These are phyloP conservation scores for Leccinum longicurvipes DNA, from an alignment of 768 basidiomycete species.

Conservation along the genomic window DNA sequence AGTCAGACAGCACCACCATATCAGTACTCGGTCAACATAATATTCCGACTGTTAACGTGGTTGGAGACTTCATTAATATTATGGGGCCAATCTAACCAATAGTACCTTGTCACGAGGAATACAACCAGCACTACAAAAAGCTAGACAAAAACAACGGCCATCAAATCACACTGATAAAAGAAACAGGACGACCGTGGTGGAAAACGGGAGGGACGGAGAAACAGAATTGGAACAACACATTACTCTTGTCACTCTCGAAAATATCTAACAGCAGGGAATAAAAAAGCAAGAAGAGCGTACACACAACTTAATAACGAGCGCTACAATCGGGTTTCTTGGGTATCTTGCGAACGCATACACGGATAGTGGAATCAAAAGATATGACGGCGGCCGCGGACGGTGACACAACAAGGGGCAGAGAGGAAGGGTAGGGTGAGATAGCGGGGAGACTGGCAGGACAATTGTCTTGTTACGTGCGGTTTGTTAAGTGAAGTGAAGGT, in stretches of 20 bases:
- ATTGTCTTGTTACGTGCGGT: background rate
- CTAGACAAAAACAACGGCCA: slow-evolving; percentile 5
- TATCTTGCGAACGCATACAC: slow-evolving; percentile 8
- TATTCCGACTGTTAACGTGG: too few relatives aligned
- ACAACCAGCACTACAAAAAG: slow-evolving; percentile 5
- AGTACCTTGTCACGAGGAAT: background rate
- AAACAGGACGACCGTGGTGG: background rate
- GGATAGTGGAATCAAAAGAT: slow-evolving; percentile 1
- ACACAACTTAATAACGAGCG: slow-evolving; percentile 13
- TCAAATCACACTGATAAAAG: background rate
- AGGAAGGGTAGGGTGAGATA: background rate
- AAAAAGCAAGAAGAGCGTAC: slow-evolving; percentile 10
- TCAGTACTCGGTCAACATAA: too few relatives aligned
- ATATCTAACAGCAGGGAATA: slow-evolving; percentile 12
- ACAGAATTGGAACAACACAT: slow-evolving; percentile 2
- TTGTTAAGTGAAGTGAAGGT: too few relatives aligned
- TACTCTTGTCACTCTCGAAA: background rate
- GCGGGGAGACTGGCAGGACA: background rate
- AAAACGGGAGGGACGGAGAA: background rate
- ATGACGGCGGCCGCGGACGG: background rate
- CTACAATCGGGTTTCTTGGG: slow-evolving; percentile 17
- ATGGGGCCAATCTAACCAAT: background rate
- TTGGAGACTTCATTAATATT: background rate
- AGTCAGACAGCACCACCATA: too few relatives aligned
- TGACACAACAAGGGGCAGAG: background rate